Evolutionary conservation across 139 green algal genomes (phyloP).

Genomic region (Chlamydomonas schloesseri): DNA sequence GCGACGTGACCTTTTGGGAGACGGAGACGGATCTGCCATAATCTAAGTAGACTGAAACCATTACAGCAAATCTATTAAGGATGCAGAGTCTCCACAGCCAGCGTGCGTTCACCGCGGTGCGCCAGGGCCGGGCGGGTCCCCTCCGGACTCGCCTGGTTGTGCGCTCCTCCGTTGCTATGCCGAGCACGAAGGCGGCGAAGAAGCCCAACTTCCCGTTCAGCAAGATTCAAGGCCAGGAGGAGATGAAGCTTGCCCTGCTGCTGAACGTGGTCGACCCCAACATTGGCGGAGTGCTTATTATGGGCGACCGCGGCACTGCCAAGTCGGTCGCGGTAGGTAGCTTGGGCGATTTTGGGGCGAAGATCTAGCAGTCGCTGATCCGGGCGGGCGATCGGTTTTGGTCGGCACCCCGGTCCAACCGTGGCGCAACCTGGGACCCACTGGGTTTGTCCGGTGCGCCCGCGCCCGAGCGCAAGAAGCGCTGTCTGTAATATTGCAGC

Average conservation of each 20-base stretch:
- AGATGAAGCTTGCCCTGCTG: slow-evolving; percentile 90
- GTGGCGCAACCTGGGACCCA: too few species aligned
- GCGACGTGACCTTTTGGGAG: too few species aligned
- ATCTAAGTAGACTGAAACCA: not conserved
- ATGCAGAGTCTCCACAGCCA: slow-evolving; percentile 26
- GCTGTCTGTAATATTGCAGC: too few species aligned
- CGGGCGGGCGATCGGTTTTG: too few species aligned
- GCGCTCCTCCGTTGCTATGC: not conserved
- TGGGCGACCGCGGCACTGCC: slow-evolving; percentile 90
- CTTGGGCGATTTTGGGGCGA: too few species aligned
- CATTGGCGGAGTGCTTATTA: slow-evolving; percentile 91
- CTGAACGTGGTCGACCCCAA: slow-evolving; percentile 90
- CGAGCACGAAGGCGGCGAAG: not conserved
- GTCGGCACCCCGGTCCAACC: too few species aligned
- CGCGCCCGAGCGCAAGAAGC: too few species aligned
- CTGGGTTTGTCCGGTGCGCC: too few species aligned
- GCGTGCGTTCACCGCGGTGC: slow-evolving; percentile 8
- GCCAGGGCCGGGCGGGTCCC: not conserved
- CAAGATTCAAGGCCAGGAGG: slow-evolving; percentile 81
- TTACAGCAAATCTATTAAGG: not conserved
- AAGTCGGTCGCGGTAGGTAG: slow-evolving; percentile 82
- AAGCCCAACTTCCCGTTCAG: slow-evolving; percentile 76
- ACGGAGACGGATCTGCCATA: not conserved
- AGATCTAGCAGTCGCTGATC: too few species aligned
- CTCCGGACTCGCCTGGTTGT: not conserved